Evolutionary conservation across 805 yeast species (phyloP).

Genomic region (Candida yuanshanica): DNA sequence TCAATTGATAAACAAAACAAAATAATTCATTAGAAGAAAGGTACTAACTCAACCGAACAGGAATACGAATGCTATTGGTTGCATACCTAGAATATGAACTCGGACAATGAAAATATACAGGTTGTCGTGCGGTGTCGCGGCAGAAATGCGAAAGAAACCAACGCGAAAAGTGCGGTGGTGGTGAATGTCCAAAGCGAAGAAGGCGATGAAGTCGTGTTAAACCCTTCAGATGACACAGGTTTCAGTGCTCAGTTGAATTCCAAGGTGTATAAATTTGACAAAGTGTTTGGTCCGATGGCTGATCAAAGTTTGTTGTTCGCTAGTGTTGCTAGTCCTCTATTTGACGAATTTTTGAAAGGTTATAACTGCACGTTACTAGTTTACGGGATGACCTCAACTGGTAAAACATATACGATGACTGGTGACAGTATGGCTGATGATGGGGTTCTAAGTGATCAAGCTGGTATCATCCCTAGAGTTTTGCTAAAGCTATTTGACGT

Average conservation of each 20-base stretch:
- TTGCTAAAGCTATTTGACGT: conserved; percentile 50
- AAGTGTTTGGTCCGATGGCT: conserved; percentile 77
- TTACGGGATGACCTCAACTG: conserved; percentile 91
- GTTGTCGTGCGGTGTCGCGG: conserved; percentile 65
- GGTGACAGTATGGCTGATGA: conserved; percentile 46
- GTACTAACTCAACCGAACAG: background rate
- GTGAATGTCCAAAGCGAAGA: conserved; percentile 45
- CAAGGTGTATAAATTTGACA: conserved; percentile 68
- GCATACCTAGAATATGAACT: conserved; percentile 3
- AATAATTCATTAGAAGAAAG: background rate
- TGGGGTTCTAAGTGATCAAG: conserved; percentile 35
- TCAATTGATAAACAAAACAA: no score
- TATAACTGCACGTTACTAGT: conserved; percentile 81
- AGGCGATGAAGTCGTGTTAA: conserved; percentile 44
- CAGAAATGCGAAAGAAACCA: conserved; percentile 50
- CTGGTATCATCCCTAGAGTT: conserved; percentile 67
- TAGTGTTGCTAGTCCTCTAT: conserved; percentile 57
- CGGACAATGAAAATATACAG: conserved; percentile 45
- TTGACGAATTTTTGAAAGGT: conserved; percentile 65
- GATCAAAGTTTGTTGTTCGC: conserved; percentile 65
- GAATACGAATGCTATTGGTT: no score
- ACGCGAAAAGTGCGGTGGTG: conserved; percentile 53
- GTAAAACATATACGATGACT: conserved; percentile 77
- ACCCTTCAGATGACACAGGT: conserved; percentile 35
- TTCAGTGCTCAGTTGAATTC: conserved; percentile 34